phyloP scores from a whole-genome alignment of 129 eudicot genomes.

The Arctium lappa region DNA sequence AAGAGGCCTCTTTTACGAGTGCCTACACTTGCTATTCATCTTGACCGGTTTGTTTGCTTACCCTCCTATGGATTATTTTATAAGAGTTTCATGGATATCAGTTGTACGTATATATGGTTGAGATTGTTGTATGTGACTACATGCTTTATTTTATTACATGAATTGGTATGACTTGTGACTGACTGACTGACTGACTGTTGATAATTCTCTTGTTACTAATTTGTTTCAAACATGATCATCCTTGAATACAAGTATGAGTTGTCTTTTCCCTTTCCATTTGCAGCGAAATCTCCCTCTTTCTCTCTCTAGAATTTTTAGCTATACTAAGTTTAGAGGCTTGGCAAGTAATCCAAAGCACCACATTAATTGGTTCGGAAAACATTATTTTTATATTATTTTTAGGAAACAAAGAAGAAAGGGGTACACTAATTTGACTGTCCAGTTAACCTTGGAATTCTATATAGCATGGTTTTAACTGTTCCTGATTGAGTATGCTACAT shows the following conservation, averaged over 20 bases:
- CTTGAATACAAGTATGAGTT: not conserved
- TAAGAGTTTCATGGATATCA: not conserved
- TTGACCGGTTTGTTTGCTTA: conserved; percentile 64
- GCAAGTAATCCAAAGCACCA: not conserved
- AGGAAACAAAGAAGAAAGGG: not conserved
- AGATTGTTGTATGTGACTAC: not conserved
- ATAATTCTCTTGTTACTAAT: not conserved
- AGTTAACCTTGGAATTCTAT: not conserved
- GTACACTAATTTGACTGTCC: not conserved
- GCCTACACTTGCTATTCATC: conserved; percentile 95
- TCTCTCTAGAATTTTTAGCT: not conserved
- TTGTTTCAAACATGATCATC: not conserved
- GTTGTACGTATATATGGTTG: not conserved
- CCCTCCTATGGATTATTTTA: not conserved
- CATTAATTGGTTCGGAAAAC: not conserved
- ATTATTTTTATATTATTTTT: no score
- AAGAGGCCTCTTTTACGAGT: conserved; percentile 81
- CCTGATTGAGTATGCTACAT: not conserved
- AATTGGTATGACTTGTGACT: not conserved
- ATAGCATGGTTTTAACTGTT: not conserved
- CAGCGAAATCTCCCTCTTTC: not conserved
- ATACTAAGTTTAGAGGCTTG: not conserved
- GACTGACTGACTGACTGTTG: not conserved
- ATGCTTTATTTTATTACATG: not conserved
- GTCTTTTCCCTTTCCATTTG: not conserved